Base-by-base conservation (phyloP, 495 filamentous ascomycete species). In the Thermothielavioides terrestris region DNA sequence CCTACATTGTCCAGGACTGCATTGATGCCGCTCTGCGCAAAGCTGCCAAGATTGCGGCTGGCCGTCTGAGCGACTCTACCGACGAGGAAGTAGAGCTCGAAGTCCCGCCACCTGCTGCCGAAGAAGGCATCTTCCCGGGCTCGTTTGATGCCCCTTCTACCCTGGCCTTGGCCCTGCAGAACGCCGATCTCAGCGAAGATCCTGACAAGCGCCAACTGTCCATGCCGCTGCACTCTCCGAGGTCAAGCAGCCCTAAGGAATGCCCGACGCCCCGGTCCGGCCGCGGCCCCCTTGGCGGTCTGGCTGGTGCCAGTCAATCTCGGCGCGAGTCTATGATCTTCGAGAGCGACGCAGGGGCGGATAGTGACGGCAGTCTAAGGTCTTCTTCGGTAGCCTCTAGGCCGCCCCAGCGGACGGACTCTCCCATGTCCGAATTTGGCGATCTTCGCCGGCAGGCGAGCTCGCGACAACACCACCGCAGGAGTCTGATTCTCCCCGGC, bases 11-110 rank as follows among this genome's bases (percentile, higher is more conserved):
- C 23, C 85, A 94, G 55, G 89, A 96, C 50, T 98, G 92, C 63
- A 92, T 98, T 38, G 82, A 90, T 42, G 89, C 87, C 50, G 92
- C 94, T 8, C 77, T 96, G 65, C 83, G 77, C 50, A 97, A 96
- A 64, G 94, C 92, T 37, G 85, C 86, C 42, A 82, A 83, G 42
- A 91, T 95, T 53, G 87, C 86, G 17, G 81, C 86, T 47, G 89
- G 89, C 17, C 78, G 88, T 23, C 68, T 90, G n/a, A 90, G 83
- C 52, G 88, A 92, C 59, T 88, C 85, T 0, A 80, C 81, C 11
- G 78, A 75, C 36, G 78, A 67, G 18, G 69, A 58, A 8, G 54
- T 60, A 9, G 57, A 52, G 22, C 59, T 64, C 39, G 70, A 70
- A 15, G 48, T 51, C 9, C 27, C 31, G 7, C 18, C 60, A 63